A percentile compares a stretch with the other conserved stretches of the same genome.
These are phyloP conservation scores for Fusarium tuaranense DNA, from an alignment of 2,329 filamentous ascomycete genomes.

Conservation along the genomic window DNA sequence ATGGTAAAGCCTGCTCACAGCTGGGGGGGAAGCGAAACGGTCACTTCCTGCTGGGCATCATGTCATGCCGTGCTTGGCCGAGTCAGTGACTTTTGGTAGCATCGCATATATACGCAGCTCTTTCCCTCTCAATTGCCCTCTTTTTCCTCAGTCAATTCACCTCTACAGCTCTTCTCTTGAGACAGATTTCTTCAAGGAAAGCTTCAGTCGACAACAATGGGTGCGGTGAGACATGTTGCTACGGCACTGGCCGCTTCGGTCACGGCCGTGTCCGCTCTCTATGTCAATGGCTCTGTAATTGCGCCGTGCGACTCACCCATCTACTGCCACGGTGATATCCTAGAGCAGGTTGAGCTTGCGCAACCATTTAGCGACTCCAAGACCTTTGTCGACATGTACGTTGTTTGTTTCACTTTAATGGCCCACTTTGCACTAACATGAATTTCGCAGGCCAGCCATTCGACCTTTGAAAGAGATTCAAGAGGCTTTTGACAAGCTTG, in stretches of 20 bases:
- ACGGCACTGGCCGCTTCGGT: conserved; percentile 45
- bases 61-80: conserved; percentile 34
- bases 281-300: conserved; percentile 69
- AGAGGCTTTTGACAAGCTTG: conserved; percentile 68
- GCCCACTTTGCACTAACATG: conserved; percentile 9
- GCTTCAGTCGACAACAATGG: conserved; percentile 37
- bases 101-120: conserved; percentile 10
- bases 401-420: conserved; percentile 1
- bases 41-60: conserved; percentile 10
- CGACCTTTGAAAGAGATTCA: conserved; percentile 70
- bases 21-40: neutral
- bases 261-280: conserved; percentile 59
- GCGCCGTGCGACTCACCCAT: conserved; percentile 76
- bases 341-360: conserved; percentile 72
- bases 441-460: conserved; percentile 64
- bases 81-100: conserved; percentile 6
- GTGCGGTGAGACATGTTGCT: conserved; percentile 39
- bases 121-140: neutral
- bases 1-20: conserved; percentile 25
- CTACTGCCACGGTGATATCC: conserved; percentile 75
- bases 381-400: conserved; percentile 77
- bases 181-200: neutral
- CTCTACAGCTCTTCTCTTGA: neutral
- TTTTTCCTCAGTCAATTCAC: conserved; percentile 2
- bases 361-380: conserved; percentile 75